phyloP scores from a whole-genome alignment of 1,284 basidiomycete genomes.

The Boletellus deceptivus region DNA sequence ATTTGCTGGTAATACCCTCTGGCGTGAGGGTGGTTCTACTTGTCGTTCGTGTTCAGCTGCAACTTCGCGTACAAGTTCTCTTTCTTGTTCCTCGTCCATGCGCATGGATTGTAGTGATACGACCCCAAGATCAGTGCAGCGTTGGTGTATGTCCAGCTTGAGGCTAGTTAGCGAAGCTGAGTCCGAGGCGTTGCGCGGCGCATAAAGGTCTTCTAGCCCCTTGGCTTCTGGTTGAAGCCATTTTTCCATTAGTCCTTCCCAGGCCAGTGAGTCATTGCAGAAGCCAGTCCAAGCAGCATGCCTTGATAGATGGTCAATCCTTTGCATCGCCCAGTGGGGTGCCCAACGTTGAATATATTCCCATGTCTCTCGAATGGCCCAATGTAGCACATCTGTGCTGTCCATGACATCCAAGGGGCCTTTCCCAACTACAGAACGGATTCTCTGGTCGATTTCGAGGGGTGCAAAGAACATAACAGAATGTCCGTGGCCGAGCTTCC shows the following conservation, averaged over 20 bases:
- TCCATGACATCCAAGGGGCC: slow-evolving; percentile 8
- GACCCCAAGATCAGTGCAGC: slow-evolving; percentile 32
- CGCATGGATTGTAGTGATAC: slow-evolving; percentile 10
- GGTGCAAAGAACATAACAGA: slow-evolving; percentile 52
- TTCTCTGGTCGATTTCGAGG: slow-evolving; percentile 42
- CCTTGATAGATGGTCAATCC: slow-evolving; percentile 40
- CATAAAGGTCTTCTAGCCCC: slow-evolving; percentile 40
- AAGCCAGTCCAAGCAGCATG: slow-evolving; percentile 32
- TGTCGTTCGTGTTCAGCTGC: slow-evolving; percentile 43
- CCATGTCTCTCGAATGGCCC: slow-evolving; percentile 48
- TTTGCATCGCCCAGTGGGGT: slow-evolving; percentile 50
- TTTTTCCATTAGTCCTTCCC: slow-evolving; percentile 17
- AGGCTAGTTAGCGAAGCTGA: slow-evolving; percentile 6
- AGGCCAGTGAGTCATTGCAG: slow-evolving; percentile 1
- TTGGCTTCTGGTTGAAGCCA: slow-evolving; percentile 44
- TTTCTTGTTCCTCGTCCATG: slow-evolving; percentile 50
- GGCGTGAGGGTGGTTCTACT: slow-evolving; percentile 37
- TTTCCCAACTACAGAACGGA: slow-evolving; percentile 32
- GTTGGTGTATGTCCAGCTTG: slow-evolving; percentile 23
- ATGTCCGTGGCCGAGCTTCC: slow-evolving; percentile 48
- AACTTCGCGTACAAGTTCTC: slow-evolving; percentile 45
- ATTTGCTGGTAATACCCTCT: slow-evolving; percentile 14
- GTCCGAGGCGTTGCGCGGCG: not conserved
- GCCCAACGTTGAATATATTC: slow-evolving; percentile 39
- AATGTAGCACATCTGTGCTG: slow-evolving; percentile 40